Conservation (phyloP, 2,329 filamentous ascomycete genomes). For the Cryphonectria japonica region DNA sequence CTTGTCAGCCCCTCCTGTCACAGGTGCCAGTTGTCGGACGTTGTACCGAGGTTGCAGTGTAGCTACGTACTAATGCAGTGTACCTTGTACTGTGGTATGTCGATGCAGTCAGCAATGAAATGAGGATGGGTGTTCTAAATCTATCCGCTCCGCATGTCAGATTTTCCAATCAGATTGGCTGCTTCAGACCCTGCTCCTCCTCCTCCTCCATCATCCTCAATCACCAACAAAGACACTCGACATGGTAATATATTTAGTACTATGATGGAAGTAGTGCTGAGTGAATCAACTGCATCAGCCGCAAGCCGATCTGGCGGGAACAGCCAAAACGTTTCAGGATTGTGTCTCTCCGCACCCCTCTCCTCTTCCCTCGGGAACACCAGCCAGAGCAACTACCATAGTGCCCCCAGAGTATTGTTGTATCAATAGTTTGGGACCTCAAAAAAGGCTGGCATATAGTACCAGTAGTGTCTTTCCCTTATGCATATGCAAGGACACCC, state of each 20-base stretch:
- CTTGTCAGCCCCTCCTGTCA: background rate
- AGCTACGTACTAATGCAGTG: background rate
- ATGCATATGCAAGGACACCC: constrained; percentile 5
- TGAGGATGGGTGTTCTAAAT: constrained; percentile 9
- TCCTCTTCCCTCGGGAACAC: background rate
- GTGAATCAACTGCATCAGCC: background rate
- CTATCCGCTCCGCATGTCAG: background rate
- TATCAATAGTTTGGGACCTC: background rate
- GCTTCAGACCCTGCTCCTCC: background rate
- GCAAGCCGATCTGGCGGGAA: background rate
- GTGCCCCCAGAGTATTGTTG: background rate
- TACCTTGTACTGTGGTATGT: background rate
- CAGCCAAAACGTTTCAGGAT: background rate
- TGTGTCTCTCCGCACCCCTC: background rate
- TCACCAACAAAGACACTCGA: background rate
- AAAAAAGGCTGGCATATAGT: background rate
- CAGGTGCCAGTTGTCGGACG: background rate
- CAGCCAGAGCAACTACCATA: background rate
- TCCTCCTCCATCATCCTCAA: background rate
- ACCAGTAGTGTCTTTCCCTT: background rate
- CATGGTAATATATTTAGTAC: background rate
- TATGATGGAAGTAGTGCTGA: background rate
- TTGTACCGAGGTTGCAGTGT: constrained; percentile 1
- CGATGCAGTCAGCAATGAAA: constrained; percentile 4
- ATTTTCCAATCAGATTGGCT: background rate